Conservation (phyloP, 2,329 filamentous ascomycete genomes). For the Eutypa lata region DNA sequence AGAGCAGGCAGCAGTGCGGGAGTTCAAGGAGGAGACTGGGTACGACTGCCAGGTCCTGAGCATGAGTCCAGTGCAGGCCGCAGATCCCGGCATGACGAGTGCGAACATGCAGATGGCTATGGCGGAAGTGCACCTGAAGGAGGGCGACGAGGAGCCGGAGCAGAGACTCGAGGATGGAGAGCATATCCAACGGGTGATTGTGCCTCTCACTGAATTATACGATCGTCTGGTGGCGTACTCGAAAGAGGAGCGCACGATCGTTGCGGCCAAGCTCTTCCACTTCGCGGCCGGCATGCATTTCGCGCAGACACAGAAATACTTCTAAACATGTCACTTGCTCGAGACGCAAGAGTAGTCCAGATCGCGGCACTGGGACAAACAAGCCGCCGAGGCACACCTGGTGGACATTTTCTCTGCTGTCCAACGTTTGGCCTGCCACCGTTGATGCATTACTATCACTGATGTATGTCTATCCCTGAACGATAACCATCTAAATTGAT, state of each 20-base stretch:
- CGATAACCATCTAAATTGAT: too few relatives aligned
- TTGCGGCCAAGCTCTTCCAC: slow-evolving; percentile 57
- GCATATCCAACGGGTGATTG: slow-evolving; percentile 57
- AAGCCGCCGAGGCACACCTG: too few relatives aligned
- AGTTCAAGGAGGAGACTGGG: slow-evolving; percentile 55
- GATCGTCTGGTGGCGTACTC: slow-evolving; percentile 46
- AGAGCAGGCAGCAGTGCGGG: slow-evolving; percentile 49
- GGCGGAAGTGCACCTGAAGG: slow-evolving; percentile 53
- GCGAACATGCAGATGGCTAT: slow-evolving; percentile 61
- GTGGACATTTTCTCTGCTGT: too few relatives aligned
- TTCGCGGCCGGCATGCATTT: slow-evolving; percentile 58
- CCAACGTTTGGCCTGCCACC: too few relatives aligned
- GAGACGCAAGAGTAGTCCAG: too few relatives aligned
- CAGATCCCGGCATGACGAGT: slow-evolving; percentile 57
- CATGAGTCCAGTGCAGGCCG: slow-evolving; percentile 52
- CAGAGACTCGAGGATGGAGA: slow-evolving; percentile 60
- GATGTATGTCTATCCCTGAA: too few relatives aligned
- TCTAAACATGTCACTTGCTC: too few relatives aligned
- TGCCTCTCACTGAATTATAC: slow-evolving; percentile 55
- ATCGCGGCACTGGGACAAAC: too few relatives aligned
- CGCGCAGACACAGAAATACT: slow-evolving; percentile 33
- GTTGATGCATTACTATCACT: too few relatives aligned
- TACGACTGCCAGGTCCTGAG: slow-evolving; percentile 48
- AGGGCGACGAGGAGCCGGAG: slow-evolving; percentile 48
- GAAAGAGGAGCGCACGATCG: slow-evolving; percentile 46